Percentiles rank a stretch among this genome's conserved stretches.
These are phyloP conservation scores for Jamesozyma jinghongensis DNA, from an alignment of 805 yeast species.

Conservation along the genomic window DNA sequence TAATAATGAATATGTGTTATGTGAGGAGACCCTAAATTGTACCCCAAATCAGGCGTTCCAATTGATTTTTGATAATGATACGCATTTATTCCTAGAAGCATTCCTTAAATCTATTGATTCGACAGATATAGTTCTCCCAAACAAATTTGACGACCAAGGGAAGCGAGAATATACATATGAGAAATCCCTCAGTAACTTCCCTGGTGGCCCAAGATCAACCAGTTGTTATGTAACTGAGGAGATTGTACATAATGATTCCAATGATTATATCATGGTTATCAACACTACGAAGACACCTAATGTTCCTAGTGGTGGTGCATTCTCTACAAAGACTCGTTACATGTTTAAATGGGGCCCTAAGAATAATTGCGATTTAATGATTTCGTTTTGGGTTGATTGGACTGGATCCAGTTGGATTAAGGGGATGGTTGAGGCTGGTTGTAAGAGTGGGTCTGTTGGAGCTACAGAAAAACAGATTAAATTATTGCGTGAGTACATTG, in stretches of 20 bases:
- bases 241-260: conserved; percentile 41
- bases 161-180: conserved; percentile 45
- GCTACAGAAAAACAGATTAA: conserved; percentile 43
- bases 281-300: conserved; percentile 75
- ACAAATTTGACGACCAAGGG: conserved; percentile 32
- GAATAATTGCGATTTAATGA: conserved; percentile 48
- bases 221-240: conserved; percentile 63
- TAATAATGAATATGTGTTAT: conserved; percentile 44
- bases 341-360: conserved; percentile 64
- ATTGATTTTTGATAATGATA: conserved; percentile 59
- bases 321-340: conserved; percentile 65
- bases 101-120: conserved; percentile 35
- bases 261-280: conserved; percentile 47
- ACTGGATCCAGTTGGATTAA: conserved; percentile 88
- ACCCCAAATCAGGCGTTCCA: conserved; percentile 72
- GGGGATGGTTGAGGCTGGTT: conserved; percentile 77
- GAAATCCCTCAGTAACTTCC: conserved; percentile 57
- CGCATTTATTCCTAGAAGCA: conserved; percentile 33
- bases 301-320: conserved; percentile 86
- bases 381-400: conserved; percentile 83
- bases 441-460: conserved; percentile 67
- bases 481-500: conserved; percentile 21
- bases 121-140: conserved; percentile 29
- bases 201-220: conserved; percentile 92
- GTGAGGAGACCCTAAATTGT: conserved; percentile 37